A percentile compares a stretch with the other conserved stretches of the same genome.
phyloP scores from a whole-genome alignment of 2,329 filamentous ascomycete genomes.

The Paraconiothyrium brasiliense region DNA sequence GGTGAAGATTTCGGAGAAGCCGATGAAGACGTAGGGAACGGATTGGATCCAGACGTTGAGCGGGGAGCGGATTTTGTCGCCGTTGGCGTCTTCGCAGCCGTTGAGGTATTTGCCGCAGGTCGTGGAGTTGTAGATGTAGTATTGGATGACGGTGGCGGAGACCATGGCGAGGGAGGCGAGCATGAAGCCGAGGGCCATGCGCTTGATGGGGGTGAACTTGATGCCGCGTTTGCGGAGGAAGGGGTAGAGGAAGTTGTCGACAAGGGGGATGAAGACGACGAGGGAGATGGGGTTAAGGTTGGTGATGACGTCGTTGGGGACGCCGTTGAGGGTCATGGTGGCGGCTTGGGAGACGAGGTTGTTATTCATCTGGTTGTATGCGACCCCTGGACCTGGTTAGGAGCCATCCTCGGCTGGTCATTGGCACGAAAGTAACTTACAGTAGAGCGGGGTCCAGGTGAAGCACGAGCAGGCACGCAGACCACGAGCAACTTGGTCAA shows the following conservation, averaged over 20 bases:
- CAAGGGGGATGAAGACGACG: conserved; percentile 64
- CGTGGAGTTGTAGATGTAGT: conserved; percentile 71
- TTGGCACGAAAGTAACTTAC: conserved; percentile 25
- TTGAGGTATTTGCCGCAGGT: conserved; percentile 68
- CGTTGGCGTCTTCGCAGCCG: conserved; percentile 56
- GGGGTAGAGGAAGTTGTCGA: conserved; percentile 64
- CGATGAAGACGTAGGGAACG: conserved; percentile 61
- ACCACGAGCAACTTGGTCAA: conserved; percentile 63
- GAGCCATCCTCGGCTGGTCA: not conserved
- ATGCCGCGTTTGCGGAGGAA: conserved; percentile 57
- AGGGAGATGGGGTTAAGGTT: conserved; percentile 64
- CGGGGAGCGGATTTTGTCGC: conserved; percentile 53
- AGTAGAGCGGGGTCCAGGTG: conserved; percentile 63
- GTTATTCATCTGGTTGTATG: conserved; percentile 65
- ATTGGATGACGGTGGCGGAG: conserved; percentile 59
- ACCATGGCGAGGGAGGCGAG: conserved; percentile 61
- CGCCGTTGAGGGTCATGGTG: conserved; percentile 61
- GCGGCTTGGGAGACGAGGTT: conserved; percentile 66
- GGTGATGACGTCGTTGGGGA: conserved; percentile 66
- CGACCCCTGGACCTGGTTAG: conserved; percentile 44
- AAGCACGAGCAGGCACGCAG: conserved; percentile 53
- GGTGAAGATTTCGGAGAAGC: conserved; percentile 66
- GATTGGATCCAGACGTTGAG: conserved; percentile 72
- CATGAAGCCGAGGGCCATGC: conserved; percentile 62
- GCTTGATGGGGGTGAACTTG: conserved; percentile 63